A percentile compares a stretch with the other conserved stretches of the same genome.
phyloP scores from a whole-genome alignment of 2,329 filamentous ascomycete genomes.

The Botrytis galanthina region DNA sequence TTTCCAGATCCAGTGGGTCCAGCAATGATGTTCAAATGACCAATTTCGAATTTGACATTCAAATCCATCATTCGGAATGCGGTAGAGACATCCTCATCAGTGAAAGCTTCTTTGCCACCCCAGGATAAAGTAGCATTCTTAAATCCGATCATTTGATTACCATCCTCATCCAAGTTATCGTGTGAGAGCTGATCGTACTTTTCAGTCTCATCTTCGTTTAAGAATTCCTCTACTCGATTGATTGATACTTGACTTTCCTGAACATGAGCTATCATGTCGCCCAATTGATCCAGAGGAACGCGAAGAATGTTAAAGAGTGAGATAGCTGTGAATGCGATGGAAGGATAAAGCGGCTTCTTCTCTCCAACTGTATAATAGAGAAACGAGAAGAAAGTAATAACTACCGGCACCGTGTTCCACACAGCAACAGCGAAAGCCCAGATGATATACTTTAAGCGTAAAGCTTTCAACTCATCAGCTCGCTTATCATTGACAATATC shows the following conservation, averaged over 20 bases:
- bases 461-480: slow-evolving; percentile 68
- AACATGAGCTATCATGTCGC: slow-evolving; percentile 98
- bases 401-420: slow-evolving; percentile 92
- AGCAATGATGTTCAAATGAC: slow-evolving; percentile 86
- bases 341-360: slow-evolving; percentile 83
- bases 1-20: slow-evolving; percentile 94
- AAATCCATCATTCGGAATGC: slow-evolving; percentile 82
- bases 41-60: slow-evolving; percentile 77
- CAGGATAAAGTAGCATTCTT: slow-evolving; percentile 83
- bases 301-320: slow-evolving; percentile 93
- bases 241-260: slow-evolving; percentile 97
- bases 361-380: slow-evolving; percentile 88
- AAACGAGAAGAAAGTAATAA: slow-evolving; percentile 97
- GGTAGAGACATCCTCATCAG: slow-evolving; percentile 62
- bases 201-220: slow-evolving; percentile 90
- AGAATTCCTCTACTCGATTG: slow-evolving; percentile 91
- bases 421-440: slow-evolving; percentile 91
- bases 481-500: slow-evolving; percentile 87
- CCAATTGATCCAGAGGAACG: slow-evolving; percentile 90
- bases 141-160: slow-evolving; percentile 78
- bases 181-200: slow-evolving; percentile 84
- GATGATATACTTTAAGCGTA: slow-evolving; percentile 81
- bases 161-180: slow-evolving; percentile 65
- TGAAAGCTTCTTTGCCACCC: slow-evolving; percentile 67
- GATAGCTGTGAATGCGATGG: slow-evolving; percentile 91